Evolutionary conservation across 352 stramenopile genomes (phyloP).

Genomic region (Pythium scleroteichum): DNA sequence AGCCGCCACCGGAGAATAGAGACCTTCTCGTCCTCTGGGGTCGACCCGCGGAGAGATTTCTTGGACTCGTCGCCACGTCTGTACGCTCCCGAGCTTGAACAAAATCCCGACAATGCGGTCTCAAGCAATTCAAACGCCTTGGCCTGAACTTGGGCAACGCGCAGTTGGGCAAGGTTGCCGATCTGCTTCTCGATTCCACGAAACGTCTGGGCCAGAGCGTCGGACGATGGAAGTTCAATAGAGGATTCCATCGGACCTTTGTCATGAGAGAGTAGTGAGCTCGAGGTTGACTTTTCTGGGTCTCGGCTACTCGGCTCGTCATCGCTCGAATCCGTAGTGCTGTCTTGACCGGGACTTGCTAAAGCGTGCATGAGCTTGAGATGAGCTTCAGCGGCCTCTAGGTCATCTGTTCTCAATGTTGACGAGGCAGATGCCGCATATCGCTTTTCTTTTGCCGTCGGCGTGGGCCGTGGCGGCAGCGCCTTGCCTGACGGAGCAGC

Average conservation of each 20-base stretch:
- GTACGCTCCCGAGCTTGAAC: background rate
- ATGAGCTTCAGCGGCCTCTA: constrained; percentile 3
- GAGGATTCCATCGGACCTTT: constrained; percentile 49
- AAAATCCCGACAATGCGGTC: constrained; percentile 1
- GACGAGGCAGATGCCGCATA: background rate
- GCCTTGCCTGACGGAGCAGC: background rate
- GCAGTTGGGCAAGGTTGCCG: constrained; percentile 16
- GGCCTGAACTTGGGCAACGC: background rate
- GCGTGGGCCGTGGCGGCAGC: constrained; percentile 10
- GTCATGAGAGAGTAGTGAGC: constrained; percentile 3
- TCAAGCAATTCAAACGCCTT: background rate
- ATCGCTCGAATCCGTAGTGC: background rate
- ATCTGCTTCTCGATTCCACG: constrained; percentile 31
- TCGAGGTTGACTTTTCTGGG: background rate
- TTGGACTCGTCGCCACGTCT: background rate
- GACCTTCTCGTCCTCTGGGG: background rate
- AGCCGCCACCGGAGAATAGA: constrained; percentile 30
- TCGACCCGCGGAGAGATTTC: no score
- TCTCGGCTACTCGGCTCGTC: constrained; percentile 7
- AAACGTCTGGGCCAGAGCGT: constrained; percentile 34
- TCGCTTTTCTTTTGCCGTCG: background rate
- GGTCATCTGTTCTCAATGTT: no score
- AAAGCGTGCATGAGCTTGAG: constrained; percentile 53
- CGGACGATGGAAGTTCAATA: constrained; percentile 44
- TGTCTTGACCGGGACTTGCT: constrained; percentile 9